A percentile compares a stretch with the other conserved stretches of the same genome.
Conservation (phyloP, 495 filamentous ascomycete species). For the Neurospora sp. region DNA sequence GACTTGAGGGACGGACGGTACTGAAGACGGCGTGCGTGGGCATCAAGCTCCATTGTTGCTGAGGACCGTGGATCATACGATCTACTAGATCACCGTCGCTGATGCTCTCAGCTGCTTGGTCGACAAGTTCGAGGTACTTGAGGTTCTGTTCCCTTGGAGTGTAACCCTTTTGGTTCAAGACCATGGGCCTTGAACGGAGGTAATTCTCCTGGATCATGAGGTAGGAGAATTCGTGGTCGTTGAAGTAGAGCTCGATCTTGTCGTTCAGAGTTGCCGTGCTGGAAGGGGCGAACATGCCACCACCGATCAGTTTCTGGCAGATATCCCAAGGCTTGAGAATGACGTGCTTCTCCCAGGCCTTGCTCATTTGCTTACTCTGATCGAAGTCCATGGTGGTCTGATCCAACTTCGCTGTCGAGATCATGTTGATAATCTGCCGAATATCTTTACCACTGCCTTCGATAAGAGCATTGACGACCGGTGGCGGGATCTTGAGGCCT, state of each 20-base stretch:
- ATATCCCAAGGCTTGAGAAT: constrained; percentile 98
- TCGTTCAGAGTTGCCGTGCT: constrained; percentile 85
- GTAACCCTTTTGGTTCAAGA: constrained; percentile 46
- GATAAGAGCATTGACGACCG: constrained; percentile 88
- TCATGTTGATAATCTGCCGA: constrained; percentile 97
- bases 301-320: constrained; percentile 77
- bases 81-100: constrained; percentile 96
- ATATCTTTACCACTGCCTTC: constrained; percentile 94
- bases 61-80: constrained; percentile 93
- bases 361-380: constrained; percentile 82
- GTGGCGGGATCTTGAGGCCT: constrained; percentile 70
- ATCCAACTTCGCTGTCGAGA: constrained; percentile 85
- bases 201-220: constrained; percentile 99
- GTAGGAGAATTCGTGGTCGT: constrained; percentile 93
- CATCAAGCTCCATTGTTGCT: constrained; percentile 98
- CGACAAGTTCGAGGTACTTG: constrained; percentile 72
- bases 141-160: constrained; percentile 52
- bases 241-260: constrained; percentile 98
- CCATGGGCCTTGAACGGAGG: constrained; percentile 64
- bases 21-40: constrained; percentile 95
- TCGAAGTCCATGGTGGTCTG: constrained; percentile 68
- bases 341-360: constrained; percentile 96
- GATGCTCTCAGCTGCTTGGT: constrained; percentile 86
- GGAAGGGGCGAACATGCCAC: constrained; percentile 70
- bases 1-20: constrained; percentile 86